Base-by-base conservation (phyloP, 163 green algal genomes). In the Chlorella variabilis region DNA sequence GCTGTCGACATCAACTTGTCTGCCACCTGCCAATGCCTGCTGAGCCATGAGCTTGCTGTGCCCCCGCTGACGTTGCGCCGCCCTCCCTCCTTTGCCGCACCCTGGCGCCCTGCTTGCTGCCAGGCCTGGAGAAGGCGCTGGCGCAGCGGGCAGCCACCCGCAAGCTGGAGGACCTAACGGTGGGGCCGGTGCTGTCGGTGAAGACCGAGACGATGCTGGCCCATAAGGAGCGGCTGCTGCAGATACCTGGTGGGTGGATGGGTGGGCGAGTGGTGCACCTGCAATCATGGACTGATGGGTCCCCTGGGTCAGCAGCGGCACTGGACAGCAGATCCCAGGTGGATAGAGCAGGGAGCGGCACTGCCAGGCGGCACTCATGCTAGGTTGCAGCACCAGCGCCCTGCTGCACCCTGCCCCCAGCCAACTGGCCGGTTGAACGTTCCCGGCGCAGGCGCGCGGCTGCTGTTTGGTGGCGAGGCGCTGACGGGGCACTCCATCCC, bases 171-270 rank as follows among this genome's bases (percentile, higher is more conserved):
- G 91, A 99, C 88, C 90, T 98, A 21, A 98, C 93, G 31, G 84
- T 99, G 13, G 96, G 96, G 0, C 96, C 96, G 13, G 95, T 99
- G 77, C 90, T 99, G 36, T 94, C 89, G 3, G 96, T 95, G 90
- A 98, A 90, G 4, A 98, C 94, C 0, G 82, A 93, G 20, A 84
- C 86, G 15, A 98, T 99, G 79, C 83, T 98, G 59, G 84, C 71
- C 9, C 97, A 99, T 81, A 87, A 92, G 45, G 48, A 93, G 11
- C 86, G 86, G 69, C 91, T 99, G 70, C 88, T 97, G 3, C 69
- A 90, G 68, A 93, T 99, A 41, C 95, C 96, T 61, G 96, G 94
- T 91, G 80, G 39, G 71, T 36, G 45, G 45, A 54, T 11, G 11
- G 45, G 45, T 54, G 45, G 45, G 45, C 15, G 45, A 15, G 11